These are phyloP conservation scores for Aspergillus sp. DNA, from an alignment of 2,329 filamentous ascomycete genomes.

Conservation along the genomic window DNA sequence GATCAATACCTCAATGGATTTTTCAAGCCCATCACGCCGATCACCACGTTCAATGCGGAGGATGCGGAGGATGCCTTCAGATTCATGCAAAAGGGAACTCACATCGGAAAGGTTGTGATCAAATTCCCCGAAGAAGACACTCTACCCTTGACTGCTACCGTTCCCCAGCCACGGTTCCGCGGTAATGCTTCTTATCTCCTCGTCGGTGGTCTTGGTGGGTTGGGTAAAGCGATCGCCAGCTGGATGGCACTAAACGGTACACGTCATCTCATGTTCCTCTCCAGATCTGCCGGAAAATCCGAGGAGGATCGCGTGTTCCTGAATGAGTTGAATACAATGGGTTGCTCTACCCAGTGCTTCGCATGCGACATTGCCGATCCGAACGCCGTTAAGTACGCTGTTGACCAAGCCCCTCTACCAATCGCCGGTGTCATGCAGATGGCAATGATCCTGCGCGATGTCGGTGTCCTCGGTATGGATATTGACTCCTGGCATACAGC, in stretches of 20 bases:
- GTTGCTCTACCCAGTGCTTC: constrained; percentile 15
- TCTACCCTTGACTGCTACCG: neutral
- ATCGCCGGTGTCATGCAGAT: constrained; percentile 20
- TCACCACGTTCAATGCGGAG: constrained; percentile 17
- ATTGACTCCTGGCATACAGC: neutral
- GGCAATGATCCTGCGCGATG: constrained; percentile 24
- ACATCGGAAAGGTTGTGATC: constrained; percentile 44
- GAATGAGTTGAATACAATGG: constrained; percentile 15
- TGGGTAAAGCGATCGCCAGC: constrained; percentile 33
- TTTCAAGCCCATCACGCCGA: neutral
- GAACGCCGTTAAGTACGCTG: neutral
- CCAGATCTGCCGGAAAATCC: constrained; percentile 26
- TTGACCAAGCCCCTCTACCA: neutral
- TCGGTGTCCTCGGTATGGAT: constrained; percentile 3
- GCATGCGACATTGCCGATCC: constrained; percentile 12
- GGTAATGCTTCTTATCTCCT: constrained; percentile 32
- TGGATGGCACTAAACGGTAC: constrained; percentile 39
- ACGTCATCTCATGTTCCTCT: constrained; percentile 34
- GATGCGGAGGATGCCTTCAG: constrained; percentile 39
- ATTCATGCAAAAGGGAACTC: constrained; percentile 40
- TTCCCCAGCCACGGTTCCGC: neutral
- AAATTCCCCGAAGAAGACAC: neutral
- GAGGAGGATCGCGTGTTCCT: constrained; percentile 13
- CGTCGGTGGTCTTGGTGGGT: constrained; percentile 40
- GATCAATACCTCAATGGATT: neutral